Base-by-base conservation (phyloP, 305 asterid genomes). In the Andrographis paniculata region DNA sequence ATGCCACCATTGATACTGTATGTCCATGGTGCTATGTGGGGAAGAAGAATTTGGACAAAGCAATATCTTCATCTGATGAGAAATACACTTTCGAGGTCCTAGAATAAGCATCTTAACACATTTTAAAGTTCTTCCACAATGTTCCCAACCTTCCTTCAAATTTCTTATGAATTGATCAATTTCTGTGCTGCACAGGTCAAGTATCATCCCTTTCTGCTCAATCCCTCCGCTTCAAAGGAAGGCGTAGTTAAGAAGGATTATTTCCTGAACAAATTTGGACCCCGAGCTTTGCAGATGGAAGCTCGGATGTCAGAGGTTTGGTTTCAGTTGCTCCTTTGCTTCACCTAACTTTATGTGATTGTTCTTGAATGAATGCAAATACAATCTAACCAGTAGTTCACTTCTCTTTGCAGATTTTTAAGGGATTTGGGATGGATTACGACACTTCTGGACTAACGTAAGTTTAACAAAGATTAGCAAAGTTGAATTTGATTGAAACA, bases 21-120 rank as follows among this genome's bases (percentile, higher is more conserved):
- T 89, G 97, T 52, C 97, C 97, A 12, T 89, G 97, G 97, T 89
- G 97, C 61, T 89, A 69, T 63, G 94, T 89, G 58, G 97, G 97
- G 24, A 85, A 89, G 58, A 78, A 55, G 74, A 82, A 82, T 73
- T 70, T 89, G 24, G 94, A 89, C 62, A 82, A 74, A 70, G 97
- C 97, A 17, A 79, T 85, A 27, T 79, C 79, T 35, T 72, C 72
- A 11, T 71, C 84, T 1, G 64, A 61, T 53, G 73, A 85, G 56
- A 66, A 58, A 36, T 84, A 69, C 47, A 58, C 70, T 60, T 88
- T 85, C 17, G 74, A 85, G 54, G 54, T 48, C 6, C 17, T n/a
- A 14, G 14, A 37, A 14, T 7, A 13, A 5, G 17, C 14, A 37
- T 37, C 17, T 37, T 3, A 14, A 28, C 1, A 1, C n/a, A 2